phyloP scores from a whole-genome alignment of 768 basidiomycete species.

The Rhodotorula taiwanensis region DNA sequence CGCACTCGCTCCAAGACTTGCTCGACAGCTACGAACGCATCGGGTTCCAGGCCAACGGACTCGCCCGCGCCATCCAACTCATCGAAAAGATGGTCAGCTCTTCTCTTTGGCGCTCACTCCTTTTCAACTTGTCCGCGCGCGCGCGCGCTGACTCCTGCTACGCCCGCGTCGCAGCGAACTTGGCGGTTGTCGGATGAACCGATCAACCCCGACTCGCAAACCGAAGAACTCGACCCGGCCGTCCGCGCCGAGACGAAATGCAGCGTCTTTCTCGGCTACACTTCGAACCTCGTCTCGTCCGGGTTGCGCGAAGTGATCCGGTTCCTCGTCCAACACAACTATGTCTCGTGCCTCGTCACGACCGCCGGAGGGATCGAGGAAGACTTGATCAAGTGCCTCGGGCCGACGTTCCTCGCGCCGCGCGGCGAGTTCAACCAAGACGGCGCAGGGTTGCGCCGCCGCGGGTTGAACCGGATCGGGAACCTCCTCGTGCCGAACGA shows the following conservation, averaged over 20 bases:
- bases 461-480: slow-evolving; percentile 95
- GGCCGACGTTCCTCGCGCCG: slow-evolving; percentile 89
- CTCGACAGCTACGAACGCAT: slow-evolving; percentile 76
- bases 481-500: slow-evolving; percentile 95
- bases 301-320: slow-evolving; percentile 87
- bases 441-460: slow-evolving; percentile 74
- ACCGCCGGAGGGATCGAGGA: slow-evolving; percentile 98
- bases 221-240: slow-evolving; percentile 57
- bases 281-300: slow-evolving; percentile 96
- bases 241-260: slow-evolving; percentile 67
- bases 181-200: slow-evolving; percentile 88
- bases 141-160: background rate
- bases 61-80: slow-evolving; percentile 79
- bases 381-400: slow-evolving; percentile 97
- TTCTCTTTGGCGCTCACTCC: background rate
- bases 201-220: slow-evolving; percentile 57
- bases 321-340: slow-evolving; percentile 85
- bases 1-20: slow-evolving; percentile 60
- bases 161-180: slow-evolving; percentile 54
- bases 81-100: slow-evolving; percentile 80
- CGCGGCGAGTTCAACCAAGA: slow-evolving; percentile 65
- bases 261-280: slow-evolving; percentile 92
- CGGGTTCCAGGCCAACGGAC: slow-evolving; percentile 93
- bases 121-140: too few relatives aligned
- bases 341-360: slow-evolving; percentile 82